Percentiles rank a stretch among this genome's conserved stretches.
phyloP scores from a whole-genome alignment of 768 basidiomycete species.

The Lactarius deliciosus region DNA sequence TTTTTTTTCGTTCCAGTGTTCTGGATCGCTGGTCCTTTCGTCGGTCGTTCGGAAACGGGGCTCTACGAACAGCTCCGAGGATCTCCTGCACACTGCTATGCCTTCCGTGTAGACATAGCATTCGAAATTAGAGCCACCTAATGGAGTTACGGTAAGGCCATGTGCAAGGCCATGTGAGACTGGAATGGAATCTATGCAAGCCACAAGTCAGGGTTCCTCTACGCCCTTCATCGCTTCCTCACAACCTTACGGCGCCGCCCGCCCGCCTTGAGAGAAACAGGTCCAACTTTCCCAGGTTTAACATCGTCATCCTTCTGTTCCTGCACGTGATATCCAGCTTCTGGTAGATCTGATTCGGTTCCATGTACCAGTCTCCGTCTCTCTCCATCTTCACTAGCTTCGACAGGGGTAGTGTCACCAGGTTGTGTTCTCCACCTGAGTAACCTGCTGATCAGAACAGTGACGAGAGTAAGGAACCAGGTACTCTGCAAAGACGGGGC shows the following conservation, averaged over 20 bases:
- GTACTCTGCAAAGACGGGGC: constrained; percentile 61
- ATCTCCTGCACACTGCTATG: neutral
- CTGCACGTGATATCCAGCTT: constrained; percentile 41
- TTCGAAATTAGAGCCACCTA: neutral
- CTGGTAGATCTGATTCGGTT: constrained; percentile 42
- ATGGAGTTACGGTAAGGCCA: neutral
- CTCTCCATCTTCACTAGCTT: constrained; percentile 43
- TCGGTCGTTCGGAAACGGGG: neutral
- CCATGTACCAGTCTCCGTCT: constrained; percentile 47
- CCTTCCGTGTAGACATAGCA: neutral
- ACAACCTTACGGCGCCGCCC: constrained; percentile 63
- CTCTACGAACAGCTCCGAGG: neutral
- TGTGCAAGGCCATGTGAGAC: neutral
- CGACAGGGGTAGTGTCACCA: neutral
- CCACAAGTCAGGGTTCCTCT: neutral
- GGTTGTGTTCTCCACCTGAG: constrained; percentile 23
- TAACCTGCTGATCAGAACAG: constrained; percentile 34
- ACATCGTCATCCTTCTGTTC: constrained; percentile 33
- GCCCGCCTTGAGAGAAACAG: constrained; percentile 53
- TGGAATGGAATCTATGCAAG: constrained; percentile 3
- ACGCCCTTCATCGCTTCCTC: constrained; percentile 44
- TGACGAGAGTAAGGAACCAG: constrained; percentile 62
- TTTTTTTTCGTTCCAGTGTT: neutral
- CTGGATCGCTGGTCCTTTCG: neutral
- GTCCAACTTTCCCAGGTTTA: constrained; percentile 34